phyloP scores from a whole-genome alignment of 2,329 filamentous ascomycete species.

The Colletotrichum sidae region DNA sequence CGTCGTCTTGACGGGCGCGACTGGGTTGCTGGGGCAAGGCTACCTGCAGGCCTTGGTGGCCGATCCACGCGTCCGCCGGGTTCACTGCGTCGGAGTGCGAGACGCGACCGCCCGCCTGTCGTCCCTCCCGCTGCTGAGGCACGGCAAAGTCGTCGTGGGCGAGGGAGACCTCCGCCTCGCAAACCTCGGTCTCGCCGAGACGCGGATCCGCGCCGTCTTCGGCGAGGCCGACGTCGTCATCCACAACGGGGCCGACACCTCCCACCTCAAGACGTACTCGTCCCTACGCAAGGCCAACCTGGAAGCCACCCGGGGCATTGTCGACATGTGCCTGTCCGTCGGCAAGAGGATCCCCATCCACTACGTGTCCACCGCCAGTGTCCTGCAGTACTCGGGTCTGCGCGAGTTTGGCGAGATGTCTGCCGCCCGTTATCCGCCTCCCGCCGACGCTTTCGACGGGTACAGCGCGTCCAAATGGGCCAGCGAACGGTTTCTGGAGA shows the following conservation, averaged over 20 bases:
- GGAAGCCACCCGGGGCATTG: constrained; percentile 44
- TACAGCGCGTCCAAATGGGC: constrained; percentile 50
- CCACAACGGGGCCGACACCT: constrained; percentile 55
- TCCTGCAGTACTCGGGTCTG: constrained; percentile 27
- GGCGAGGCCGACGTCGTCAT: constrained; percentile 59
- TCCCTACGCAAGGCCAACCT: constrained; percentile 45
- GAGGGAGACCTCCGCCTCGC: constrained; percentile 48
- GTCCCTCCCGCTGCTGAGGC: constrained; percentile 14
- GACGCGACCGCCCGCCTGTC: constrained; percentile 6
- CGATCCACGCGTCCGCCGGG: constrained; percentile 20
- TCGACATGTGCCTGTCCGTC: constrained; percentile 36
- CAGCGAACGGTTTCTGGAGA: constrained; percentile 46
- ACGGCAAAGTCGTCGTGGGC: constrained; percentile 47
- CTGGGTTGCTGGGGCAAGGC: constrained; percentile 37
- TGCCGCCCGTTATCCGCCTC: constrained; percentile 32
- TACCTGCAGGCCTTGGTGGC: constrained; percentile 31
- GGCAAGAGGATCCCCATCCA: constrained; percentile 47
- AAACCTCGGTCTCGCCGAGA: constrained; percentile 48
- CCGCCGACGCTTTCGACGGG: constrained; percentile 43
- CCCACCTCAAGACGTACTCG: constrained; percentile 46
- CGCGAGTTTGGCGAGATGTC: constrained; percentile 13
- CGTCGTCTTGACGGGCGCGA: constrained; percentile 36
- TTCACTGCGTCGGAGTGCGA: constrained; percentile 32
- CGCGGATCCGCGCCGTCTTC: constrained; percentile 40
- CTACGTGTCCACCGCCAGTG: constrained; percentile 49